These are phyloP conservation scores for Sphagnum tenellum DNA, from an alignment of 225 moss, liverwort and hornwort genomes.

Conservation along the genomic window DNA sequence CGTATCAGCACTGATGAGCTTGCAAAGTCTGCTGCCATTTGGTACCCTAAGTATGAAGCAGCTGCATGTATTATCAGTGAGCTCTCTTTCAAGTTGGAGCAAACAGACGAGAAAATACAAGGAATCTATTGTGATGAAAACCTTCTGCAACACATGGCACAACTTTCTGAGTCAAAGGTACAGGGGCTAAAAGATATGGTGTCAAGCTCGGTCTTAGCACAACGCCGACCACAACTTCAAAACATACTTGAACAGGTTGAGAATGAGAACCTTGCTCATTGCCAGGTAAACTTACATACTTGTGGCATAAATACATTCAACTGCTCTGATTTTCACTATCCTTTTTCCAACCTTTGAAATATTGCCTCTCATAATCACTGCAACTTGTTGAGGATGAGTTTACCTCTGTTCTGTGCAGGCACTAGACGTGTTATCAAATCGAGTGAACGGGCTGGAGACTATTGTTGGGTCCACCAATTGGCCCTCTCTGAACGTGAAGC, in stretches of 20 bases:
- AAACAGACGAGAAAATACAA: conserved; percentile 51
- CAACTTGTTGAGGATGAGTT: no score
- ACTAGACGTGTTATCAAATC: conserved; percentile 26
- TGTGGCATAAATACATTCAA: no score
- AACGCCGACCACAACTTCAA: conserved; percentile 17
- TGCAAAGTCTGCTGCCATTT: no score
- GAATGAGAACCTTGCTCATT: conserved; percentile 27
- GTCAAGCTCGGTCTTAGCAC: conserved; percentile 3
- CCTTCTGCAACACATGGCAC: conserved; percentile 42
- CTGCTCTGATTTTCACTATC: no score
- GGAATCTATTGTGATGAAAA: conserved; percentile 24
- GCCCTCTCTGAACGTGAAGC: conserved; percentile 35
- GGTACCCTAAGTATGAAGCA: conserved; percentile 63
- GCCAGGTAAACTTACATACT: no score
- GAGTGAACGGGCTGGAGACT: conserved; percentile 39
- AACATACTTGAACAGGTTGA: conserved; percentile 36
- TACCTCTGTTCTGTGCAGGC: no score
- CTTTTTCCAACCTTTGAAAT: no score
- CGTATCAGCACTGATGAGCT: no score
- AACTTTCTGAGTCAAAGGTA: conserved; percentile 37
- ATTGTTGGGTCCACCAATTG: conserved; percentile 17
- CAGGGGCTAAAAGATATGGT: conserved; percentile 46
- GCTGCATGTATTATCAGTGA: conserved; percentile 55
- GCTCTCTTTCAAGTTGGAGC: conserved; percentile 53
- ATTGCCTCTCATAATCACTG: no score